Percentiles rank a stretch among this genome's conserved stretches.
Conservation (phyloP, 1,284 basidiomycete genomes). For the Leccinum griseonigrum region DNA sequence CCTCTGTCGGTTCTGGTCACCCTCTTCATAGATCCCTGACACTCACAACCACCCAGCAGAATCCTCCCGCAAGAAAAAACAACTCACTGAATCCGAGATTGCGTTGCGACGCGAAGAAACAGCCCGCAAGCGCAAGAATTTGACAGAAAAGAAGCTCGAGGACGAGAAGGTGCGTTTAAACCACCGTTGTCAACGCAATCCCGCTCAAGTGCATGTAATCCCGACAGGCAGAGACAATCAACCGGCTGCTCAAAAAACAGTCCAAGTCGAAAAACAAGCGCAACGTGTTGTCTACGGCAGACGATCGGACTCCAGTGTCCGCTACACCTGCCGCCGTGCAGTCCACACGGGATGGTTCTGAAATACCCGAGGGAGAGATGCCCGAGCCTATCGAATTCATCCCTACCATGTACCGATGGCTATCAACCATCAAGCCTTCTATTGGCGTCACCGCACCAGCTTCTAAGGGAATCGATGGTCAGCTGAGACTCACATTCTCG, state of each 20-base stretch:
- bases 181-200: neutral
- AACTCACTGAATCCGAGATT: constrained; percentile 80
- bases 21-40: neutral
- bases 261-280: constrained; percentile 68
- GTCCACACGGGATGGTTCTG: constrained; percentile 28
- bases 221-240: constrained; percentile 79
- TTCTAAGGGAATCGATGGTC: constrained; percentile 13
- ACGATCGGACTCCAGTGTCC: constrained; percentile 41
- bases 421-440: constrained; percentile 43
- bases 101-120: constrained; percentile 83
- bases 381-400: constrained; percentile 34
- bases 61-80: constrained; percentile 67
- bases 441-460: constrained; percentile 3
- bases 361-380: constrained; percentile 33
- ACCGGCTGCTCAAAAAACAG: constrained; percentile 86
- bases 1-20: constrained; percentile 9
- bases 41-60: constrained; percentile 36
- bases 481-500: constrained; percentile 48
- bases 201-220: neutral
- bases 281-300: constrained; percentile 47
- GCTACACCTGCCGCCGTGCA: constrained; percentile 31
- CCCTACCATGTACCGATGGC: constrained; percentile 63
- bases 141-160: constrained; percentile 87
- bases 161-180: constrained; percentile 74
- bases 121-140: constrained; percentile 79